Base-by-base conservation (phyloP, 768 basidiomycete genomes). In the Pholiota molesta region DNA sequence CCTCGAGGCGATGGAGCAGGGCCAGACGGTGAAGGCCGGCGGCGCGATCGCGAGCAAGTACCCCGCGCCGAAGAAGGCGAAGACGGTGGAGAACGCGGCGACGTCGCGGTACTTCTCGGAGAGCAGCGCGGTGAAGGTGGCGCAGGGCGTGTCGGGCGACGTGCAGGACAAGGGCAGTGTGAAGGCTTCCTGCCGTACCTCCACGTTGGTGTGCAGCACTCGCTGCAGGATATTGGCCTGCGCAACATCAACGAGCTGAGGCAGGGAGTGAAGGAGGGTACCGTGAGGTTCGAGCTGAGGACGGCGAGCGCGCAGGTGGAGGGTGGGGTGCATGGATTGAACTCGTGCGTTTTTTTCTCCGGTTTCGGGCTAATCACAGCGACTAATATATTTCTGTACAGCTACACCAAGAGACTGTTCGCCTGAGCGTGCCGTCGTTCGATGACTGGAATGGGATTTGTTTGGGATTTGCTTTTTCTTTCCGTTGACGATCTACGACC, bases 161-260 rank as follows among this genome's bases (percentile, higher is more conserved):
- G 97, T 99, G 11, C 92, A 94, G 75, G 97, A 99, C 77, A 98
- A 97, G 81, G 97, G 97, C 6, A 94, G 92, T 63, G 87, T 98
- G 67, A 90, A 87, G 78, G 90, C 91, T 99, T 99, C 76, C 72
- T 99, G 55, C 97, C 96, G 2, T 95, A 94, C 71, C 77, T 95
- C 37, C 77, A 91, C 59, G 83, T 84, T 3, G 93, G 93, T 4
- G 79, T 95, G 40, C 96, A 98, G 75, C 96, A 98, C 76, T 95
- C 94, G 65, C 79, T 98, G 65, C 97, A 99, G 79, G 97, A 99
- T 66, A 83, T 95, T 59, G 97, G 97, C 26, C 86, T 94, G 31
- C 82, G 72, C 71, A 90, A 80, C 62, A 81, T 98, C 52, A 62
- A 55, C 45, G 86, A 86, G 66, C 80, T 99, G 56, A 85, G 86